Conservation (phyloP, 1,139 yeast genomes). For the Taphrina wiesneri region DNA sequence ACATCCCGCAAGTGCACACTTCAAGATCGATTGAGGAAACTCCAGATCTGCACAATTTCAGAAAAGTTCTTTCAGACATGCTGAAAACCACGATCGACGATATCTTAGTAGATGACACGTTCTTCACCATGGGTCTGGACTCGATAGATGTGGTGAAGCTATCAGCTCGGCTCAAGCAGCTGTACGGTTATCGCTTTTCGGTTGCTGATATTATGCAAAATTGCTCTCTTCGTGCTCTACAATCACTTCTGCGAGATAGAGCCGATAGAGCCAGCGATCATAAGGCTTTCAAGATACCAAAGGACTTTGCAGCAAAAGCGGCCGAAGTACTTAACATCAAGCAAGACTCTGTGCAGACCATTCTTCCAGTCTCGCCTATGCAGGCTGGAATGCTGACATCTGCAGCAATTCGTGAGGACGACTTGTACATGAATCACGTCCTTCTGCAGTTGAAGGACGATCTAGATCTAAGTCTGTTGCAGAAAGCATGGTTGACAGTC, state of each 20-base stretch:
- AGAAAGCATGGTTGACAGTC: conserved; percentile 37
- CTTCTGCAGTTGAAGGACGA: conserved; percentile 32
- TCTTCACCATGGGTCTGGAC: conserved; percentile 41
- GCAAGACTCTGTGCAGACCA: neutral
- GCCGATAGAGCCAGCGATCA: neutral
- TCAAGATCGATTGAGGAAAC: neutral
- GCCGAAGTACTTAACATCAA: neutral
- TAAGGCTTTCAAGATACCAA: neutral
- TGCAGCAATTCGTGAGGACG: conserved; percentile 27
- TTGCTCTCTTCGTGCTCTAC: conserved; percentile 35
- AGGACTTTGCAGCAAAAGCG: neutral
- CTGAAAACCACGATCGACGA: conserved; percentile 4
- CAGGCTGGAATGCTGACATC: conserved; percentile 41
- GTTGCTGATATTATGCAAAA: conserved; percentile 36
- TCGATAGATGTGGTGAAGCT: conserved; percentile 41
- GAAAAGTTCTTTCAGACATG: conserved; percentile 24
- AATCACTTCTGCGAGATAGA: neutral
- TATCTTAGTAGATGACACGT: conserved; percentile 29
- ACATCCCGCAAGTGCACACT: neutral
- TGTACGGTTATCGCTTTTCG: conserved; percentile 29
- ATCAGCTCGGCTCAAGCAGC: conserved; percentile 35
- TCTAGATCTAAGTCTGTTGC: conserved; percentile 34
- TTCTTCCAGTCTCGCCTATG: conserved; percentile 40
- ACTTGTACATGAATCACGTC: conserved; percentile 39
- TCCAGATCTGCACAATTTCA: neutral